phyloP scores from a whole-genome alignment of 2,329 filamentous ascomycete species.

The Phoma sp. region DNA sequence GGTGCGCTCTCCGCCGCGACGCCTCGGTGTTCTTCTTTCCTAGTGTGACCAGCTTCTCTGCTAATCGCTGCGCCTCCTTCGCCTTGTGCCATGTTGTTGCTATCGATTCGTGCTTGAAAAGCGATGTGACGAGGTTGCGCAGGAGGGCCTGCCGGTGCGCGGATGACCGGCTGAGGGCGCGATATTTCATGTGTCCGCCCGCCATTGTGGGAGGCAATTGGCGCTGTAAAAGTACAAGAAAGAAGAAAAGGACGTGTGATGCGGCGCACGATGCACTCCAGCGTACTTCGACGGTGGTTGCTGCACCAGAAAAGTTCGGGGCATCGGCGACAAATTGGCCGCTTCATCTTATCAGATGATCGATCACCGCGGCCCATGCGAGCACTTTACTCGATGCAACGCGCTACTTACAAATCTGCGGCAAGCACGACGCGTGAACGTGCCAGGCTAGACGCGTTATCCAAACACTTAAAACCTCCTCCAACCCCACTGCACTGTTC shows the following conservation, averaged over 20 bases:
- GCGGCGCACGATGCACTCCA: constrained; percentile 10
- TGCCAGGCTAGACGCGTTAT: constrained; percentile 33
- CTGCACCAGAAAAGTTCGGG: constrained; percentile 35
- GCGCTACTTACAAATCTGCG: constrained; percentile 26
- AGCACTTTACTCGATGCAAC: constrained; percentile 31
- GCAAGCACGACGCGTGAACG: constrained; percentile 30
- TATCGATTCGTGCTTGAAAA: constrained; percentile 92
- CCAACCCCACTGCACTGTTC: constrained; percentile 30
- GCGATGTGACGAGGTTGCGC: constrained; percentile 93
- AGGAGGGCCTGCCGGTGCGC: constrained; percentile 90
- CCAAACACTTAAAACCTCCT: constrained; percentile 35
- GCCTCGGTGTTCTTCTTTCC: constrained; percentile 93
- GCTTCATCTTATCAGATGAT: constrained; percentile 10
- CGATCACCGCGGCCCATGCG: constrained; percentile 19
- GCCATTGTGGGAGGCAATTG: constrained; percentile 67
- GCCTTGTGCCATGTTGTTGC: constrained; percentile 95
- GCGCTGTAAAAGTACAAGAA: constrained; percentile 4
- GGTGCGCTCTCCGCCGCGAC: constrained; percentile 74
- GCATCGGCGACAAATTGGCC: constrained; percentile 4
- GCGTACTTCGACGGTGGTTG: constrained; percentile 11
- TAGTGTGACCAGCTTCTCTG: constrained; percentile 92
- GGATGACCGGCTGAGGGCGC: constrained; percentile 84
- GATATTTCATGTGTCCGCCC: constrained; percentile 84
- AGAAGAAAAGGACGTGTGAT: constrained; percentile 14
- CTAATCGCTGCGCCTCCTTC: constrained; percentile 92